Base-by-base conservation (phyloP, 306 rosid species). In the Cyclanthera cordifolia region DNA sequence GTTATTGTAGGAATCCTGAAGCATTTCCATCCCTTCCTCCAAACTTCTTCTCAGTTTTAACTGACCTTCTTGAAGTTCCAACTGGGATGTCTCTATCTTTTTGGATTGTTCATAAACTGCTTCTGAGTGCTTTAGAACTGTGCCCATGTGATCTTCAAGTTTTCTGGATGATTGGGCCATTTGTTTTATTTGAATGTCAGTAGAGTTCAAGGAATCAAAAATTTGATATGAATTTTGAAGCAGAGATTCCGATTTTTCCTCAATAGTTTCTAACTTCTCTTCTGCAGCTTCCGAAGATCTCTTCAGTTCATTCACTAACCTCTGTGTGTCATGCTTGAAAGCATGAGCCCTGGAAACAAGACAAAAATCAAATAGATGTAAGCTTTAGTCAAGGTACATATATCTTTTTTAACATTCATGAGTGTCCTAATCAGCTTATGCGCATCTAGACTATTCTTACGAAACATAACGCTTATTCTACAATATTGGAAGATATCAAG, bases 231-330 rank as follows among this genome's bases (percentile, higher is more conserved):
- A 80, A 52, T 66, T 74, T 71, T 81, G 77, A 73, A 91, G 64
- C 15, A 91, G 53, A 51, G 55, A 32, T 16, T 87, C 84, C 25
- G 89, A 69, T 71, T 73, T 85, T 74, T 80, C 84, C 70, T 81
- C 84, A 8, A 91, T 85, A 32, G 48, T 66, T 50, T 81, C 92
- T 67, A 91, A 73, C 58, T 82, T 89, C 71, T 69, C 85, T 78
- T 89, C 95, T 17, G 82, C 96, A 71, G 84, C 79, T 4, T 79
- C 79, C 1, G 97, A 85, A 1, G 92, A 88, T 48, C 53, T 73
- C 76, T 80, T 91, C 48, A 91, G 73, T 17, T 89, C 95, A 53
- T 85, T 89, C 75, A 89, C 91, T 53, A 92, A 80, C 78, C 90
- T 91, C 84, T 91, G 92, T 0, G 86, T 84, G 70, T 89, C 90